A percentile compares a stretch with the other conserved stretches of the same genome.
Conservation (phyloP, 2,329 filamentous ascomycete species). For the Trichoderma arundinaceum region DNA sequence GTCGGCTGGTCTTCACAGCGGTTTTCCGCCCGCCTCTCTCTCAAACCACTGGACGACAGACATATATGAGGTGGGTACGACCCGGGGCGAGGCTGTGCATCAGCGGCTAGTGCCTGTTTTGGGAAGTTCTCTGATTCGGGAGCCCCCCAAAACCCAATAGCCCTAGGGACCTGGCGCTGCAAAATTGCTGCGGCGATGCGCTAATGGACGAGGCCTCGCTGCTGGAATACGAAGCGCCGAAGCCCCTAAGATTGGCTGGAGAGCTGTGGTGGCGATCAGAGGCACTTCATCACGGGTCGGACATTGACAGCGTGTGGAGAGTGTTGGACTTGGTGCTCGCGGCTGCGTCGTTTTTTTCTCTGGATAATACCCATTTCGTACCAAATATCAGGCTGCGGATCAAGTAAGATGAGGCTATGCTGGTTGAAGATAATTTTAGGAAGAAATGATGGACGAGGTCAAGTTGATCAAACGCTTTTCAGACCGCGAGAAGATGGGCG, state of each 20-base stretch:
- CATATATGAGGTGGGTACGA: conserved; percentile 22
- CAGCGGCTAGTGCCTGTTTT: conserved; percentile 26
- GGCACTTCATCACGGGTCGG: not conserved
- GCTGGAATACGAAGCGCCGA: conserved; percentile 13
- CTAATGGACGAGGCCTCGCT: not conserved
- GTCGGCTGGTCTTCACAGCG: conserved; percentile 2
- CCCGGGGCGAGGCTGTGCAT: conserved; percentile 27
- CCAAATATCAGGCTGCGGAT: conserved; percentile 3
- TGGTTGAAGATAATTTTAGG: not conserved
- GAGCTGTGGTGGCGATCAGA: conserved; percentile 1
- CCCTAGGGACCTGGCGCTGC: conserved; percentile 10
- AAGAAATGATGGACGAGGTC: not conserved
- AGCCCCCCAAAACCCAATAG: not conserved
- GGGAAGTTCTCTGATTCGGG: conserved; percentile 10
- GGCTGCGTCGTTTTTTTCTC: not conserved
- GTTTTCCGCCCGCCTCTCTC: not conserved
- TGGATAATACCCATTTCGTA: not conserved
- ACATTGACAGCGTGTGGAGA: too few species aligned
- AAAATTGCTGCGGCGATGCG: conserved; percentile 20
- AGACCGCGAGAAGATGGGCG: too few species aligned
- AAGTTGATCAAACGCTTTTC: not conserved
- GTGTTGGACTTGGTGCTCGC: not conserved
- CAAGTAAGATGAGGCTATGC: conserved; percentile 11
- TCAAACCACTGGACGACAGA: conserved; percentile 26
- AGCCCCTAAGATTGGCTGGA: conserved; percentile 14